Evolutionary conservation across 345 rosid genomes (phyloP), one percentile per base, ranked within the genome.

Genomic region (Rhodamnia argentea): DNA sequence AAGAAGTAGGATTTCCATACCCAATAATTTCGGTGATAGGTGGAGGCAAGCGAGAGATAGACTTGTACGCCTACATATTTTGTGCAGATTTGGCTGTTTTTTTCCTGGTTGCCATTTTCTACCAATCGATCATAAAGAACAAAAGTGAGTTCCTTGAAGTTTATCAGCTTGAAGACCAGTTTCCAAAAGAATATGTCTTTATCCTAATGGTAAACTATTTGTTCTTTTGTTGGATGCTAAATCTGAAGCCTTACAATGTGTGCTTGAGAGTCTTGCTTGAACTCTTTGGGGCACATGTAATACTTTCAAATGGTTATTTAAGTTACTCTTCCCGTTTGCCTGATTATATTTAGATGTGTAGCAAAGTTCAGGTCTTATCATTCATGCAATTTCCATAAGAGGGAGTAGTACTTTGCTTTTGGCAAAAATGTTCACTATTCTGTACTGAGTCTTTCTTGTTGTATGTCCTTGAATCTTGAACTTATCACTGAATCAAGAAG

Each of bases 101-200:
- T 83, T 91, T 90, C 86, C 76, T 91, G 84, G 91, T 91, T 27
- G 89, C 91, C 84, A 87, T 89, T 15, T 91, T 90, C 85, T 91
- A 90, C 60, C 90, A 86, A 81, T 90, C 88, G 2, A 88, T 91
- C 59, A 90, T 91, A 58, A 91, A 91, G 83, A 91, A 88, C 85
- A 91, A 90, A 58, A 90, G 91, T 53, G 93, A 91, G 83, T 88
- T 91, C 83, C 93, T 91, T 22, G 92, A 91, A 87, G 92, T 91
- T 54, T 91, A 91, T 88, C 93, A 90, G 88, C 92, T 90, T 50
- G 92, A 91, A 87, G 92, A 91, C 87, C 93, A 91, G 86, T 90
- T 91, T 83, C 92, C 93, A 12, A 87, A 87, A 86, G 93, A 91
- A 85, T 91, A 88, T 47, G 93, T 90, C 14, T 90, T 89, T 52